A percentile compares a stretch with the other conserved stretches of the same genome.
Conservation (phyloP, 2,329 filamentous ascomycete genomes). For the Monilinia vaccinii-corymbosi region DNA sequence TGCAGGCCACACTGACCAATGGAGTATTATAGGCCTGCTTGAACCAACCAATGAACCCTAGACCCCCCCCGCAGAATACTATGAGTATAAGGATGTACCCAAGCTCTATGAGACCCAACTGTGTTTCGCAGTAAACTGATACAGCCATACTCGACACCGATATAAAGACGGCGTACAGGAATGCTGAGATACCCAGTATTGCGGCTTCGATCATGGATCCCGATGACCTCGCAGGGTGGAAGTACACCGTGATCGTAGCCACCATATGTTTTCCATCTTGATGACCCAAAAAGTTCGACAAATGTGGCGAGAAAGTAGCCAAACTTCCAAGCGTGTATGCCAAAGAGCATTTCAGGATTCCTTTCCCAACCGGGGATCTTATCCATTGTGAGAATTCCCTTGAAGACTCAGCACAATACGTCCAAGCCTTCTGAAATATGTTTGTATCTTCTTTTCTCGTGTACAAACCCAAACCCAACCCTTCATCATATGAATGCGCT, state of each 20-base stretch:
- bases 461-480: neutral
- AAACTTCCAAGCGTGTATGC: conserved; percentile 82
- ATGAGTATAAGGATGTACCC: conserved; percentile 74
- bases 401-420: conserved; percentile 30
- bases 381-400: conserved; percentile 48
- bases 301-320: conserved; percentile 69
- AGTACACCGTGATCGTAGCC: conserved; percentile 89
- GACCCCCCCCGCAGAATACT: conserved; percentile 74
- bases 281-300: conserved; percentile 66
- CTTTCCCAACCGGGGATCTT: conserved; percentile 63
- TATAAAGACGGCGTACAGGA: conserved; percentile 67
- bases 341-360: conserved; percentile 82
- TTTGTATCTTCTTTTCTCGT: conserved; percentile 14
- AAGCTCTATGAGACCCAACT: conserved; percentile 55
- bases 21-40: conserved; percentile 73
- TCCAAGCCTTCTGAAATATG: conserved; percentile 29
- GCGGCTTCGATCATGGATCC: conserved; percentile 87
- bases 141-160: conserved; percentile 83
- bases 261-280: conserved; percentile 92
- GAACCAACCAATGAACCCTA: conserved; percentile 82
- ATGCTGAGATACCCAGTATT: conserved; percentile 66
- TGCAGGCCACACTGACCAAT: conserved; percentile 76
- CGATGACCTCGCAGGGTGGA: conserved; percentile 77
- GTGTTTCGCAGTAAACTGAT: conserved; percentile 65
- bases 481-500: conserved; percentile 10